Percentiles rank a stretch among this genome's conserved stretches.
phyloP scores from a whole-genome alignment of 2,329 filamentous ascomycete species.

The Sporothrix dimorphospora region DNA sequence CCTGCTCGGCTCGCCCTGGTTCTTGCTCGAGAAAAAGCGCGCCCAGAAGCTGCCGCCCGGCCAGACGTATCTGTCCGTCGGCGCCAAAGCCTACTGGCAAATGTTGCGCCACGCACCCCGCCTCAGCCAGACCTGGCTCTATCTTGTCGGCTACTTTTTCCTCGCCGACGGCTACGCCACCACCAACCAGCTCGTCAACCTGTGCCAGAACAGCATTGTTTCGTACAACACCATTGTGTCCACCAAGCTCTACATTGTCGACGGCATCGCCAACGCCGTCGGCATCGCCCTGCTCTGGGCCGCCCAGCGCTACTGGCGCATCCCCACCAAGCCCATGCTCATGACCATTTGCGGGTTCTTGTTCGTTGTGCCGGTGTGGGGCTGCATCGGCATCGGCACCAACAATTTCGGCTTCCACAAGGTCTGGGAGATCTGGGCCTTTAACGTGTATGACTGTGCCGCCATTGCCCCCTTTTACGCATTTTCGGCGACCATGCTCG shows the following conservation, averaged over 20 bases:
- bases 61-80: constrained; percentile 3
- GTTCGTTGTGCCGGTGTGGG: background rate
- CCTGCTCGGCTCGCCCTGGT: background rate
- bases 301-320: constrained; percentile 12
- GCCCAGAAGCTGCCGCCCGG: background rate
- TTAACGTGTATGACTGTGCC: background rate
- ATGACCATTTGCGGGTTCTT: background rate
- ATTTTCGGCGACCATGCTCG: background rate
- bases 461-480: constrained; percentile 8
- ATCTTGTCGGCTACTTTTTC: background rate
- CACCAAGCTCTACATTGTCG: constrained; percentile 9
- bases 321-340: constrained; percentile 12
- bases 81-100: constrained; percentile 9
- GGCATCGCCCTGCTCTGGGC: background rate
- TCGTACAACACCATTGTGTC: constrained; percentile 13
- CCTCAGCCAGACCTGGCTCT: constrained; percentile 7
- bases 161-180: background rate
- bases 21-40: background rate
- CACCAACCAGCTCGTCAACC: constrained; percentile 7
- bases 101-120: background rate
- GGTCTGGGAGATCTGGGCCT: constrained; percentile 13
- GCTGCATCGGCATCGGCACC: constrained; percentile 12
- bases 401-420: constrained; percentile 14
- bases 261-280: constrained; percentile 4
- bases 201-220: constrained; percentile 11